phyloP scores from a whole-genome alignment of 2,329 filamentous ascomycete species.

The Akanthomyces muscarius region DNA sequence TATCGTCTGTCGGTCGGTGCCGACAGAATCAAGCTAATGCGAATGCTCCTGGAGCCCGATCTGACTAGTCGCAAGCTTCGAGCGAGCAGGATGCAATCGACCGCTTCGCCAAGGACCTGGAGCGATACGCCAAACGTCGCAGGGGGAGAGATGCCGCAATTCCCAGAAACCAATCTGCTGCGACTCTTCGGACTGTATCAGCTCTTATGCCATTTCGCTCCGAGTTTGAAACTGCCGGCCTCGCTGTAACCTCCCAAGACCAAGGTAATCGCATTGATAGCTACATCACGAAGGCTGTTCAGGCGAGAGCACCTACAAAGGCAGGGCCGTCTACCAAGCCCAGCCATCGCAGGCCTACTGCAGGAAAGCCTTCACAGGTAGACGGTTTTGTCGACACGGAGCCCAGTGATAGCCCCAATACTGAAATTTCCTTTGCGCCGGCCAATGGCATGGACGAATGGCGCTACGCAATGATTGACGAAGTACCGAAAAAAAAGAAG shows the following conservation, averaged over 20 bases:
- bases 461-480: conserved; percentile 32
- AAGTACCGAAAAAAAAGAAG: conserved; percentile 22
- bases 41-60: neutral
- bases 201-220: conserved; percentile 50
- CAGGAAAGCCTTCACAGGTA: conserved; percentile 24
- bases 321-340: neutral
- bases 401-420: conserved; percentile 25
- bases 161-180: conserved; percentile 31
- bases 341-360: neutral
- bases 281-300: conserved; percentile 21
- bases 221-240: conserved; percentile 50
- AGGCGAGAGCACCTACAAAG: conserved; percentile 15
- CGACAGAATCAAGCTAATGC: neutral
- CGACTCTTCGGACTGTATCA: conserved; percentile 47
- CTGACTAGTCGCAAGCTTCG: conserved; percentile 37
- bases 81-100: conserved; percentile 41
- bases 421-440: conserved; percentile 31
- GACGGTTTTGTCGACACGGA: conserved; percentile 27
- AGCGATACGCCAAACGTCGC: conserved; percentile 26
- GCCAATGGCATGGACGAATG: conserved; percentile 30
- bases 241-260: conserved; percentile 51
- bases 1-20: conserved; percentile 32
- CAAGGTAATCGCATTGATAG: conserved; percentile 35
- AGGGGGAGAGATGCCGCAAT: neutral
- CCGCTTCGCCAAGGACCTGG: conserved; percentile 31